Evolutionary conservation across 495 filamentous ascomycete species (phyloP).

Genomic region (Penicillium mononematosum): DNA sequence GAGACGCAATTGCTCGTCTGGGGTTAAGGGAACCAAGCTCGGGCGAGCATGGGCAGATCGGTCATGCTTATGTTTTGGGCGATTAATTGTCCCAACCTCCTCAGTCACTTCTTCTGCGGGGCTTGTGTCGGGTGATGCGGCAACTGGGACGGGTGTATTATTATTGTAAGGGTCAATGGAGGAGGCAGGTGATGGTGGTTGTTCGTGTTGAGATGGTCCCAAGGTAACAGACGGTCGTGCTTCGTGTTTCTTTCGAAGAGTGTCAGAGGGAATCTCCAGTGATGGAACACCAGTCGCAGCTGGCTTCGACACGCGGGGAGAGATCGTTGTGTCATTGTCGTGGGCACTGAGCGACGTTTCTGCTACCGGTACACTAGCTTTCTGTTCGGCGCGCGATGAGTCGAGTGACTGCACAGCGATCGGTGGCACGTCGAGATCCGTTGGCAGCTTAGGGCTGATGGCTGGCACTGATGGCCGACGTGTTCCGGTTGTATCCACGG

Average conservation of each 20-base stretch:
- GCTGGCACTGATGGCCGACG: slow-evolving; percentile 18
- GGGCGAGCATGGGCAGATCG: slow-evolving; percentile 21
- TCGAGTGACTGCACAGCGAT: slow-evolving; percentile 13
- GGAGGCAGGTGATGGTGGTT: slow-evolving; percentile 47
- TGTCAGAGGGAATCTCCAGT: slow-evolving; percentile 16
- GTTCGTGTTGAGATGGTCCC: slow-evolving; percentile 33
- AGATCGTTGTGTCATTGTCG: slow-evolving; percentile 21
- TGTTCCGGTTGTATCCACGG: slow-evolving; percentile 6
- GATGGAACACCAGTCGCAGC: slow-evolving; percentile 19
- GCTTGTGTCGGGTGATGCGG: slow-evolving; percentile 43
- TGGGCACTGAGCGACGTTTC: slow-evolving; percentile 29
- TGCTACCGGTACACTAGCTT: slow-evolving; percentile 18
- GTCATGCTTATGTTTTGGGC: slow-evolving; percentile 26
- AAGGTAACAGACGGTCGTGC: slow-evolving; percentile 33
- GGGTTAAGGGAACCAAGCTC: slow-evolving; percentile 41
- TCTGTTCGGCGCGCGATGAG: slow-evolving; percentile 18
- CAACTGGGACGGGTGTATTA: slow-evolving; percentile 41
- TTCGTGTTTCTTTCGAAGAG: slow-evolving; percentile 31
- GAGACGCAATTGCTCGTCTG: slow-evolving; percentile 50
- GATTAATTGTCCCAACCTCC: slow-evolving; percentile 24
- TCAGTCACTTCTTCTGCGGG: slow-evolving; percentile 39
- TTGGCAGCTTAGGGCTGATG: slow-evolving; percentile 15
- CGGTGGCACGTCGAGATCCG: slow-evolving; percentile 12
- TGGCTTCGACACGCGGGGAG: slow-evolving; percentile 21
- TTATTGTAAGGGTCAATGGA: slow-evolving; percentile 45